A percentile compares a stretch with the other conserved stretches of the same genome.
These are phyloP conservation scores for Hyphopichia khmerensis DNA, from an alignment of 1,139 yeast species.

Conservation along the genomic window DNA sequence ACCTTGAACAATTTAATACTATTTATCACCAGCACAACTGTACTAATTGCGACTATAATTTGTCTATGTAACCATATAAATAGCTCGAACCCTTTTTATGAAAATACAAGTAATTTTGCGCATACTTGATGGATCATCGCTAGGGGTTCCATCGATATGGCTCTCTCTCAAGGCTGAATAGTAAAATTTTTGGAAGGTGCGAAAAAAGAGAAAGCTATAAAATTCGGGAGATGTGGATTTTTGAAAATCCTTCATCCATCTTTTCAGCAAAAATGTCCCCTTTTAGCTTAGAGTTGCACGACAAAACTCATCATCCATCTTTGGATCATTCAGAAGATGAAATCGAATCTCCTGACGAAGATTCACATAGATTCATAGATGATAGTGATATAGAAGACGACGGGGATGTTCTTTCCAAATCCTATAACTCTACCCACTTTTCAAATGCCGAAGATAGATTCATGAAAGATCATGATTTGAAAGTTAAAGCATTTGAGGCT, in stretches of 20 bases:
- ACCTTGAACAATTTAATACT: slow-evolving; percentile 9
- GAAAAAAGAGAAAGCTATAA: too few relatives aligned
- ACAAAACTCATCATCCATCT: slow-evolving; percentile 11
- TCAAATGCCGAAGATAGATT: slow-evolving; percentile 68
- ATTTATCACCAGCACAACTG: too few relatives aligned
- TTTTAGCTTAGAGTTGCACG: slow-evolving; percentile 8
- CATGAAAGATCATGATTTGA: slow-evolving; percentile 70
- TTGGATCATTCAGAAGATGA: slow-evolving; percentile 22
- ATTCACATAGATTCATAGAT: slow-evolving; percentile 16
- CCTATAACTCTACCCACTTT: slow-evolving; percentile 51
- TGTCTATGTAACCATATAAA: too few relatives aligned
- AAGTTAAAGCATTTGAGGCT: slow-evolving; percentile 62
- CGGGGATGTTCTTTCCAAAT: slow-evolving; percentile 28
- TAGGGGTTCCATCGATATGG: too few relatives aligned
- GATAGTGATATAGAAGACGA: slow-evolving; percentile 22
- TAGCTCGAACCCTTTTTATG: too few relatives aligned
- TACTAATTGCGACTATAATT: neutral
- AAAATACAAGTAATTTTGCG: too few relatives aligned
- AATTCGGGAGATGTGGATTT: too few relatives aligned
- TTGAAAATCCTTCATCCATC: too few relatives aligned
- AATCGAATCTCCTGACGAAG: slow-evolving; percentile 34
- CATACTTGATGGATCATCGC: too few relatives aligned
- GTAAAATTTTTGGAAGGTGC: too few relatives aligned
- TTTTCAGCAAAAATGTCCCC: slow-evolving; percentile 1
- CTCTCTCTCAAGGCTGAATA: too few relatives aligned